These are phyloP conservation scores for Limonium bicolor DNA, from an alignment of 148 eudicot genomes.

Conservation along the genomic window DNA sequence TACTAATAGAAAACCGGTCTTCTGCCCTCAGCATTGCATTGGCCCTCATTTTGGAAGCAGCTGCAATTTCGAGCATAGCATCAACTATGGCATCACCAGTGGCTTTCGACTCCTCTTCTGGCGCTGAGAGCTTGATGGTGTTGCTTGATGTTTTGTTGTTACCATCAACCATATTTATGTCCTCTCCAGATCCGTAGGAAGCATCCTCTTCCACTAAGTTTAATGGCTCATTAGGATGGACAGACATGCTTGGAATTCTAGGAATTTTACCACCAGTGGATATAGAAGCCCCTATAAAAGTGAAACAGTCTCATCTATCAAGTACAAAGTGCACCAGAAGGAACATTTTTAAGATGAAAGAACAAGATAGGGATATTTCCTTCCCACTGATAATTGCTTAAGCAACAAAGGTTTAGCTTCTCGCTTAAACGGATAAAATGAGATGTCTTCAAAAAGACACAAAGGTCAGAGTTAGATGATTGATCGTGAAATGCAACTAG, in stretches of 20 bases:
- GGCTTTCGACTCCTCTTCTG: conserved; percentile 60
- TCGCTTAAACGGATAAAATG: too few species aligned
- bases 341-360: too few species aligned
- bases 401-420: too few species aligned
- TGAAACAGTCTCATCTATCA: too few species aligned
- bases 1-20: conserved; percentile 52
- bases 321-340: too few species aligned
- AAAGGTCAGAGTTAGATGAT: too few species aligned
- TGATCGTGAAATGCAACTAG: too few species aligned
- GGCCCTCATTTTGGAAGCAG: conserved; percentile 67
- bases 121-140: conserved; percentile 22
- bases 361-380: too few species aligned
- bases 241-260: conserved; percentile 38
- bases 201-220: conserved; percentile 43
- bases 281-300: too few species aligned
- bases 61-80: conserved; percentile 74
- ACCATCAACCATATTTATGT: conserved; percentile 42
- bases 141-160: conserved; percentile 31
- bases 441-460: too few species aligned
- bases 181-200: conserved; percentile 71
- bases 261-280: too few species aligned
- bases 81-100: conserved; percentile 66
- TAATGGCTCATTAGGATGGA: conserved; percentile 22
- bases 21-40: conserved; percentile 48
- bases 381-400: too few species aligned